phyloP scores from a whole-genome alignment of 1,284 basidiomycete species.

The Cryptococcus sp. region DNA sequence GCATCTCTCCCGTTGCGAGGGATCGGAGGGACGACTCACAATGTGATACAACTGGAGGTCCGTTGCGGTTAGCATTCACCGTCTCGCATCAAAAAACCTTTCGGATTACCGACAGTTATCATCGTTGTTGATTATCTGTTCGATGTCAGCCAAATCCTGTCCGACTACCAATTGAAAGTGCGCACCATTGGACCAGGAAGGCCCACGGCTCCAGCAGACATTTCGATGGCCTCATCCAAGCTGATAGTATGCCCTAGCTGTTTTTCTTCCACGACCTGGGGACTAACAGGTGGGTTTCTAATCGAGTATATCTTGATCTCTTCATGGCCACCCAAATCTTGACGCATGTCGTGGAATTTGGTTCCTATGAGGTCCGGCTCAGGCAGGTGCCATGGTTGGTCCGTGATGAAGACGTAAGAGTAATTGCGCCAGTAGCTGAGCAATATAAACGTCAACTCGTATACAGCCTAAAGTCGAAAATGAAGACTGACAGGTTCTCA shows the following conservation, averaged over 20 bases:
- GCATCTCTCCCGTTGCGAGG: too few species aligned
- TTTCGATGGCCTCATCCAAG: constrained; percentile 1
- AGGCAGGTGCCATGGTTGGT: constrained; percentile 60
- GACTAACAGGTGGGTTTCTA: constrained; percentile 2
- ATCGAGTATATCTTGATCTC: constrained; percentile 4
- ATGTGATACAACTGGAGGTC: too few species aligned
- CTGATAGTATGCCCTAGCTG: constrained; percentile 8
- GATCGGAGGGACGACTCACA: too few species aligned
- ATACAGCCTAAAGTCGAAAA: background rate
- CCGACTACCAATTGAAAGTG: too few species aligned
- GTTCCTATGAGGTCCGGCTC: constrained; percentile 31
- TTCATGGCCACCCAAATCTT: background rate
- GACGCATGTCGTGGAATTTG: background rate
- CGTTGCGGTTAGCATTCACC: too few species aligned
- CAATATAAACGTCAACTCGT: constrained; percentile 3
- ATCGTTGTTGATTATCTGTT: constrained; percentile 23
- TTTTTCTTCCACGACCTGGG: background rate
- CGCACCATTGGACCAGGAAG: constrained; percentile 14
- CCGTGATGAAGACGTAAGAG: constrained; percentile 23
- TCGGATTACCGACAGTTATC: constrained; percentile 7
- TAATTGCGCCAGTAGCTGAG: constrained; percentile 29
- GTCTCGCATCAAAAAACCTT: too few species aligned
- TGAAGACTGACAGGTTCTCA: constrained; percentile 21
- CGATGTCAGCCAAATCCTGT: background rate
- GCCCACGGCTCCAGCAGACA: constrained; percentile 2